Evolutionary conservation across 2,329 filamentous ascomycete species (phyloP).

Genomic region (Monilinia vaccinii-corymbosi): DNA sequence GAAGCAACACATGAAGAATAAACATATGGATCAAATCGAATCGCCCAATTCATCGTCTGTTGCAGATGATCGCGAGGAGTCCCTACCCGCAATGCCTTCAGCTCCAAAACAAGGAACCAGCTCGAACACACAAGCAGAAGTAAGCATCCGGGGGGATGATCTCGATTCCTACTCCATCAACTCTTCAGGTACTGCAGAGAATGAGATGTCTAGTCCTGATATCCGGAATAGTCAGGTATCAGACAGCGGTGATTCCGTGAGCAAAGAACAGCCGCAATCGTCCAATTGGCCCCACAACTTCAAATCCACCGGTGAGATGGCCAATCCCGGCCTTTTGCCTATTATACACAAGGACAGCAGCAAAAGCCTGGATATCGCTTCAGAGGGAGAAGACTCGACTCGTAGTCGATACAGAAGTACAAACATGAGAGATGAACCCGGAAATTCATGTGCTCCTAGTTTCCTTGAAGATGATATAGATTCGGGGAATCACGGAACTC

Average conservation of each 20-base stretch:
- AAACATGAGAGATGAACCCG: background rate
- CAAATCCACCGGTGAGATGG: background rate
- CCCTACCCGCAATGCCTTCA: background rate
- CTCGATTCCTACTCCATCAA: background rate
- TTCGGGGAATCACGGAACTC: too few species aligned
- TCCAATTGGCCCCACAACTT: background rate
- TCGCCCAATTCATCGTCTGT: background rate
- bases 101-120: background rate
- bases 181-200: background rate
- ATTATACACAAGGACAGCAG: background rate
- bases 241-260: background rate
- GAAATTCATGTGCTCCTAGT: too few species aligned
- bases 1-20: background rate
- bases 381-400: background rate
- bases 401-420: too few species aligned
- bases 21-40: background rate
- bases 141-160: background rate
- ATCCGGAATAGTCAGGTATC: too few species aligned
- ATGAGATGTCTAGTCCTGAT: background rate
- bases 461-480: too few species aligned
- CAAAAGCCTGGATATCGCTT: background rate
- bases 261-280: background rate
- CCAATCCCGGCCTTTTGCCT: background rate
- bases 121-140: background rate
- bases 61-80: background rate